Evolutionary conservation across 345 rosid genomes (phyloP).

Genomic region (Gossypium thurberi): DNA sequence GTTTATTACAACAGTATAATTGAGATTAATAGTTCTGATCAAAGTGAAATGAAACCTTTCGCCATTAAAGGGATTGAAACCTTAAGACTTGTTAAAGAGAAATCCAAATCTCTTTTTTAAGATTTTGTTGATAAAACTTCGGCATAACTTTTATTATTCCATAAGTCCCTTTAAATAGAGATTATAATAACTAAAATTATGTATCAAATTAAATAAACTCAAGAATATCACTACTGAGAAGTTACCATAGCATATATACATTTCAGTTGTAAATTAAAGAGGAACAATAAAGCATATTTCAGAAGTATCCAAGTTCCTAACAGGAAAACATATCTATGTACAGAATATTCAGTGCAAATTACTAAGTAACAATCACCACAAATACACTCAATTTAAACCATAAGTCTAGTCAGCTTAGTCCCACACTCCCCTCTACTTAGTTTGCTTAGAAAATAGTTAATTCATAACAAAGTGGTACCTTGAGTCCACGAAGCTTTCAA

Average conservation of each 20-base stretch:
- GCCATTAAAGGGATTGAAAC: too few species aligned
- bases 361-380: not conserved
- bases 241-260: not conserved
- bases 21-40: too few species aligned
- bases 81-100: too few species aligned
- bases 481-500: constrained; percentile 55
- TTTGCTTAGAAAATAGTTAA: constrained; percentile 19
- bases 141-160: too few species aligned
- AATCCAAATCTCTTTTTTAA: too few species aligned
- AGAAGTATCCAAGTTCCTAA: not conserved
- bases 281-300: not conserved
- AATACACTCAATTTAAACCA: constrained; percentile 9
- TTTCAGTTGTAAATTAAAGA: not conserved
- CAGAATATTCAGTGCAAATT: constrained; percentile 13
- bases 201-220: not conserved
- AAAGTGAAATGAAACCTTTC: too few species aligned
- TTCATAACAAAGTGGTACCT: constrained; percentile 84
- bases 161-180: too few species aligned
- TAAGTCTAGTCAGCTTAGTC: not conserved
- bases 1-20: too few species aligned
- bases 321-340: constrained; percentile 7
- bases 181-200: too few species aligned
- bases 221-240: not conserved
- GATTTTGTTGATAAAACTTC: too few species aligned
- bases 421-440: not conserved